Base-by-base conservation (phyloP, 192 early-diverging fungal genomes). In the Powellomyces hirtus region DNA sequence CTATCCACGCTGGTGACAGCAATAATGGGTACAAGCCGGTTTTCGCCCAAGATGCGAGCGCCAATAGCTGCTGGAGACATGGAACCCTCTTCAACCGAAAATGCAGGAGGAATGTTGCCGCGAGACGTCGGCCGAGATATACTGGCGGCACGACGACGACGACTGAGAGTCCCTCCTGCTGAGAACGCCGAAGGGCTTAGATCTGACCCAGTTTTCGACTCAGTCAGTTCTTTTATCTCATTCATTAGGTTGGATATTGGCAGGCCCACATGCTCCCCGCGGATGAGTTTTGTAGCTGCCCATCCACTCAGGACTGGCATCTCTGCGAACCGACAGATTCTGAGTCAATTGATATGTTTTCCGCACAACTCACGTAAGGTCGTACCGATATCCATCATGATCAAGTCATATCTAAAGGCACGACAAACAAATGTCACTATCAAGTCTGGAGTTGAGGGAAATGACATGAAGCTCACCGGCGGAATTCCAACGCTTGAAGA, bases 341-440 rank as follows among this genome's bases (percentile, higher is more conserved):
- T 11, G 64, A 26, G 50, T 52, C 50, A 11, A 52, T 7, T 52
- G 7, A 42, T 7, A 11, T 52, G 13, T 8, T 52, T 52, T 24
- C 50, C 7, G 46, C 46, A 49, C n/a, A 18, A 49, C n/a, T n/a
- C n/a, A n/a, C n/a, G n/a, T n/a, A 24, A 49, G 46, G 46, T 14
- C 0, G 29, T 29, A 63, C 62, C 27, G 24, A 63, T 63, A 49
- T 63, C 62, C 45, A 63, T 63, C 62, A 63, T 31, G 27, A 63
- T 63, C 2, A 63, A 4, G 33, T 63, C 62, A 31, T 63, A 63
- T 63, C 62, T 56, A 26, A 5, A 27, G 5, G 53, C 53, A 56
- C 16, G 27, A 27, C 31, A 31, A 4, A 6, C 18, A 18, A 56
- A 33, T 29, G 33, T 56, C 2, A 4, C 53, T 5, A 31, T 26